Conservation (phyloP, 2,329 filamentous ascomycete genomes). For the Aspergillus intermedius region DNA sequence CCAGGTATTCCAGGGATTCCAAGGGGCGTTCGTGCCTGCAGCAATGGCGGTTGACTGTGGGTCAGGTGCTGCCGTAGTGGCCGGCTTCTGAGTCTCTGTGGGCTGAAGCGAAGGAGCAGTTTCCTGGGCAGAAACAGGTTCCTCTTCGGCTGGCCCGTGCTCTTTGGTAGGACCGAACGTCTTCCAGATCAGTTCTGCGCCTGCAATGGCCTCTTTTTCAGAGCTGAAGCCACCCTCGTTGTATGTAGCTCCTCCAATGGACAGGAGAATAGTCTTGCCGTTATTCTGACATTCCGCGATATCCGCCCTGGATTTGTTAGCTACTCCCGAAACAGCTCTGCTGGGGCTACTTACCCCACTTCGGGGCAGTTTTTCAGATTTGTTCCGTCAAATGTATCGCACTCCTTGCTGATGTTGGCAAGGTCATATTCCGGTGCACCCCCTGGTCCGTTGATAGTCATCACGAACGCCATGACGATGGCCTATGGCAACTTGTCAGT, state of each 20-base stretch:
- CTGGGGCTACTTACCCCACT: constrained; percentile 49
- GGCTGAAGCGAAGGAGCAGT: too few species aligned
- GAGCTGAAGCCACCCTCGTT: constrained; percentile 60
- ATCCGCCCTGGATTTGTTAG: constrained; percentile 31
- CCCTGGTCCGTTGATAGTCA: constrained; percentile 48
- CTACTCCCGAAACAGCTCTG: constrained; percentile 5
- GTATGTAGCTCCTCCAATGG: constrained; percentile 65
- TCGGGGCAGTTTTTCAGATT: constrained; percentile 56
- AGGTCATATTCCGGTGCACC: constrained; percentile 55
- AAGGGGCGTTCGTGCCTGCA: too few species aligned
- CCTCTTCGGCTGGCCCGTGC: not conserved
- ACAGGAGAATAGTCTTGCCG: constrained; percentile 66
- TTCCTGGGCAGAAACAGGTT: too few species aligned
- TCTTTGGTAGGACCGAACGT: constrained; percentile 56
- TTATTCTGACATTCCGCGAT: constrained; percentile 56
- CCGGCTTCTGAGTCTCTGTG: too few species aligned
- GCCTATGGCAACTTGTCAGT: constrained; percentile 37
- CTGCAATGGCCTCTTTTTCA: constrained; percentile 45
- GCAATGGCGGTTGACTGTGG: too few species aligned
- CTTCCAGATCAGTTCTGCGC: constrained; percentile 61
- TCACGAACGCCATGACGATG: constrained; percentile 59
- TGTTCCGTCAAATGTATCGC: constrained; percentile 54
- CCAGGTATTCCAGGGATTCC: too few species aligned
- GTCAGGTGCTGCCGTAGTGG: too few species aligned
- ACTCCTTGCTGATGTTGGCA: constrained; percentile 57